phyloP scores from a whole-genome alignment of 2,329 filamentous ascomycete genomes.

The Diaporthe nobilis region DNA sequence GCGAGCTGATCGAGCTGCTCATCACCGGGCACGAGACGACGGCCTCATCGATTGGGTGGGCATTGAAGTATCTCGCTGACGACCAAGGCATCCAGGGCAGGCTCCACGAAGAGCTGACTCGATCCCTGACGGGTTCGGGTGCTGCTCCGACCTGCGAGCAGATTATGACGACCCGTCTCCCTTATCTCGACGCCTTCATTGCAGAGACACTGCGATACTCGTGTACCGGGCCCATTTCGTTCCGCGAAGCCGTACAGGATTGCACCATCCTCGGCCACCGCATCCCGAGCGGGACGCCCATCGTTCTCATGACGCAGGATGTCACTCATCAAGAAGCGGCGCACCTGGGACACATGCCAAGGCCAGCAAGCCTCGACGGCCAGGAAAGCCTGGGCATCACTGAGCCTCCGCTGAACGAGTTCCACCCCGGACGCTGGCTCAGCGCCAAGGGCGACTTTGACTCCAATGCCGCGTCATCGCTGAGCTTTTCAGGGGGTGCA shows the following conservation, averaged over 20 bases:
- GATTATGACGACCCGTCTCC: background rate
- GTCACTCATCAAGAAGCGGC: background rate
- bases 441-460: background rate
- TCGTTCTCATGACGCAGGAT: slow-evolving; percentile 25
- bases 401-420: slow-evolving; percentile 4
- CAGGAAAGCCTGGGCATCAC: background rate
- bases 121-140: background rate
- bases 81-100: background rate
- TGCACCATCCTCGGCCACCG: slow-evolving; percentile 17
- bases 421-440: slow-evolving; percentile 1
- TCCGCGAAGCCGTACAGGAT: slow-evolving; percentile 14
- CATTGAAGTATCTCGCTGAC: slow-evolving; percentile 19
- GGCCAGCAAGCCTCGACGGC: background rate
- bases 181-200: slow-evolving; percentile 16
- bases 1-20: slow-evolving; percentile 14
- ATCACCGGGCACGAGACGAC: slow-evolving; percentile 26
- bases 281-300: slow-evolving; percentile 4
- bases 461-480: background rate
- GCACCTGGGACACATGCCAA: background rate
- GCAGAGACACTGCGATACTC: slow-evolving; percentile 24
- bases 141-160: background rate
- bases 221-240: slow-evolving; percentile 11
- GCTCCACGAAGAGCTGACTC: slow-evolving; percentile 6
- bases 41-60: slow-evolving; percentile 20
- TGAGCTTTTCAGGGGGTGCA: background rate